These are phyloP conservation scores for Melanopsichium pennsylvanicum DNA, from an alignment of 1,284 basidiomycete species.

Conservation along the genomic window DNA sequence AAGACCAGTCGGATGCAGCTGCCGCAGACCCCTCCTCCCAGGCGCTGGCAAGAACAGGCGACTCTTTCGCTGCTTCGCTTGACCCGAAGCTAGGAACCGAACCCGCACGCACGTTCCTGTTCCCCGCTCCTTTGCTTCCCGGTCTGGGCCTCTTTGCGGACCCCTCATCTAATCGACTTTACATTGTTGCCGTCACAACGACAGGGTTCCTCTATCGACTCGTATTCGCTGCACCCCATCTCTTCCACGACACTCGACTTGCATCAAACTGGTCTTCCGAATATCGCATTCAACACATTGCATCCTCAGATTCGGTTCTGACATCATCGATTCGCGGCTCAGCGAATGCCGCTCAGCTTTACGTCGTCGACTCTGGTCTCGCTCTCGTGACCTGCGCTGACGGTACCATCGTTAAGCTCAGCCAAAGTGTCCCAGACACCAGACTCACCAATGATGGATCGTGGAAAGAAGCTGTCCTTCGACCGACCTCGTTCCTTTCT, in stretches of 20 bases:
- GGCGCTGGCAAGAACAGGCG: conserved; percentile 7
- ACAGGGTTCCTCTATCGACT: conserved; percentile 54
- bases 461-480: conserved; percentile 51
- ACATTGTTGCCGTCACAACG: conserved; percentile 48
- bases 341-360: conserved; percentile 40
- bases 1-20: conserved; percentile 1
- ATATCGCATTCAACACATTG: conserved; percentile 40
- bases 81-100: conserved; percentile 24
- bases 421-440: conserved; percentile 19
- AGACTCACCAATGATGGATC: conserved; percentile 28
- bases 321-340: conserved; percentile 19
- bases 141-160: conserved; percentile 48
- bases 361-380: conserved; percentile 47
- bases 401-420: conserved; percentile 55
- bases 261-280: conserved; percentile 46
- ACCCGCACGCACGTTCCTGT: conserved; percentile 41
- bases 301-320: conserved; percentile 28
- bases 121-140: conserved; percentile 51
- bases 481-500: conserved; percentile 56
- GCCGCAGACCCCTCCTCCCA: conserved; percentile 14
- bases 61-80: conserved; percentile 21
- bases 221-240: conserved; percentile 29
- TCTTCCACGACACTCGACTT: conserved; percentile 38
- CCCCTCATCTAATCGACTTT: conserved; percentile 24
- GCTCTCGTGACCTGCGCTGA: conserved; percentile 57